Conservation (phyloP, 345 rosid genomes). For the Conringia planisiliqua region DNA sequence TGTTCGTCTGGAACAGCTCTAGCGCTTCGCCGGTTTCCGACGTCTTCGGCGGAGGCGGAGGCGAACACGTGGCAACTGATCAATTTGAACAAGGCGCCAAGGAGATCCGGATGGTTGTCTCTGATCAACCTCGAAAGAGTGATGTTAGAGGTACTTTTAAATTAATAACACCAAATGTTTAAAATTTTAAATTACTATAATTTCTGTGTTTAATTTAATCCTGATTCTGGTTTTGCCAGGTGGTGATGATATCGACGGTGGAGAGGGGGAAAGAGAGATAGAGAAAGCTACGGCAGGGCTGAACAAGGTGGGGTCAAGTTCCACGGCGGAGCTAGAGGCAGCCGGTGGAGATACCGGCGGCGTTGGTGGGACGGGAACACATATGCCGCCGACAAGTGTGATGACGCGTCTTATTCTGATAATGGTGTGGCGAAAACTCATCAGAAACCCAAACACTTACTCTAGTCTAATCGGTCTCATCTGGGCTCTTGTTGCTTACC, state of each 20-base stretch:
- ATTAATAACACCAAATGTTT: not conserved
- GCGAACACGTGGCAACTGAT: slow-evolving; percentile 54
- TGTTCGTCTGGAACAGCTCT: slow-evolving; percentile 95
- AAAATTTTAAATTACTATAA: not conserved
- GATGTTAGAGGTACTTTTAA: slow-evolving; percentile 48
- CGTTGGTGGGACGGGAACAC: slow-evolving; percentile 31
- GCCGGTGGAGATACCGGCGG: slow-evolving; percentile 33
- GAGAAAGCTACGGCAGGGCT: slow-evolving; percentile 49
- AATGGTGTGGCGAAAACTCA: slow-evolving; percentile 98
- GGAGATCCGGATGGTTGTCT: slow-evolving; percentile 85
- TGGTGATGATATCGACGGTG: slow-evolving; percentile 39
- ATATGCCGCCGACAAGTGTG: slow-evolving; percentile 92
- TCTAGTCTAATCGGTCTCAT: slow-evolving; percentile 85
- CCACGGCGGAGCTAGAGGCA: slow-evolving; percentile 60
- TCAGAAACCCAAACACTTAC: slow-evolving; percentile 93
- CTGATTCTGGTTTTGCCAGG: not conserved
- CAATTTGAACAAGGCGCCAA: slow-evolving; percentile 84
- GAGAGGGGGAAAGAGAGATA: slow-evolving; percentile 47
- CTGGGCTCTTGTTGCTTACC: slow-evolving; percentile 86
- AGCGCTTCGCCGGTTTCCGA: slow-evolving; percentile 92
- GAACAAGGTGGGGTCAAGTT: slow-evolving; percentile 54
- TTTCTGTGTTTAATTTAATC: not conserved
- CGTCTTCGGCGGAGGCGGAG: slow-evolving; percentile 54
- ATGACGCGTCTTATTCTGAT: slow-evolving; percentile 91
- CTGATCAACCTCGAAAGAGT: slow-evolving; percentile 69